Evolutionary conservation across 2,329 filamentous ascomycete species (phyloP).

Genomic region (Cladobotryum protrusum): DNA sequence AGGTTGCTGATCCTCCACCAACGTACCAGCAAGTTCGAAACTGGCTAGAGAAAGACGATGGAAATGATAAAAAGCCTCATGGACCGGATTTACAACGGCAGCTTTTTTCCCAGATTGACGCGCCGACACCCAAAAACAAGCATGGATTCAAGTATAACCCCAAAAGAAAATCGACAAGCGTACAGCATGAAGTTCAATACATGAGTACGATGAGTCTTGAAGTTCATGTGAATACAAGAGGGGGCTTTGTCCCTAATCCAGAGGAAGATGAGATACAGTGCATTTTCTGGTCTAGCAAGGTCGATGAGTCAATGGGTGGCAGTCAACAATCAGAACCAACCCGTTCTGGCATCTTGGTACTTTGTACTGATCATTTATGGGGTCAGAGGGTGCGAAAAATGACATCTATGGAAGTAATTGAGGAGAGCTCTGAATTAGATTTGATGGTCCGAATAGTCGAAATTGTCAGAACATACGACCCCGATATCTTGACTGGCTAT

Average conservation of each 20-base stretch:
- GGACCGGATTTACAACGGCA: slow-evolving; percentile 9
- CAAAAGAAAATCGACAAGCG: slow-evolving; percentile 64
- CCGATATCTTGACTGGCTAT: slow-evolving; percentile 89
- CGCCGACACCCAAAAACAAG: slow-evolving; percentile 74
- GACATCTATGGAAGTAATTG: slow-evolving; percentile 57
- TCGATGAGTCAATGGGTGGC: slow-evolving; percentile 54
- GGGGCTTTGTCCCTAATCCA: slow-evolving; percentile 75
- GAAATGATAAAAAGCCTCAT: background rate
- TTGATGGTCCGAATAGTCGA: slow-evolving; percentile 80
- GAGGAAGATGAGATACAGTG: slow-evolving; percentile 83
- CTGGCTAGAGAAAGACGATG: slow-evolving; percentile 44
- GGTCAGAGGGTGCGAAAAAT: slow-evolving; percentile 57
- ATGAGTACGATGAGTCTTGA: slow-evolving; percentile 97
- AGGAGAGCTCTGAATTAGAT: slow-evolving; percentile 76
- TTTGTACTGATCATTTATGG: slow-evolving; percentile 57
- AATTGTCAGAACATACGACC: slow-evolving; percentile 76
- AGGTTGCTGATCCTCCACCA: slow-evolving; percentile 66
- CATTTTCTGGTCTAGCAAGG: slow-evolving; percentile 85
- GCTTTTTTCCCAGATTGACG: slow-evolving; percentile 77
- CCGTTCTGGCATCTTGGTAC: slow-evolving; percentile 64
- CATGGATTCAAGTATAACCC: slow-evolving; percentile 84
- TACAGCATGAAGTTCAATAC: slow-evolving; percentile 80
- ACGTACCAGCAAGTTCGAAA: slow-evolving; percentile 58
- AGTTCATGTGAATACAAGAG: slow-evolving; percentile 82
- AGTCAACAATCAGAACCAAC: slow-evolving; percentile 41